Conservation (phyloP, 371 early-diverging fungal species). For the Batkoa obscura region DNA sequence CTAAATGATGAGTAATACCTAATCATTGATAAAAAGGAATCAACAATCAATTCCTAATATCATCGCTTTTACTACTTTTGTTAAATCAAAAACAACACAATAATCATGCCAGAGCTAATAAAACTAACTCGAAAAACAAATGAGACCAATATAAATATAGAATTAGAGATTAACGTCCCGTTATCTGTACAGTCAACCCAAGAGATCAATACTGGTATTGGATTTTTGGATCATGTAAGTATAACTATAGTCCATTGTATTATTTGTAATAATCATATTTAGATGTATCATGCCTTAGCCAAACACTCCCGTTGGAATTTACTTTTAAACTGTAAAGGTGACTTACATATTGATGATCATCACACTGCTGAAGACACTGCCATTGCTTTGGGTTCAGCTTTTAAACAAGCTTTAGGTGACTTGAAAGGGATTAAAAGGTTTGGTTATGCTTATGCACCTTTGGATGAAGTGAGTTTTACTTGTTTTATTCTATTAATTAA, state of each 20-base stretch:
- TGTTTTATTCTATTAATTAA: background rate
- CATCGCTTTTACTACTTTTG: too few species aligned
- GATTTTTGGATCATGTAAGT: conserved; percentile 87
- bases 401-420: conserved; percentile 76
- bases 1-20: too few species aligned
- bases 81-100: too few species aligned
- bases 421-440: conserved; percentile 83
- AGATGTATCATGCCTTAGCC: conserved; percentile 92
- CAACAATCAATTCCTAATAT: too few species aligned
- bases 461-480: conserved; percentile 55
- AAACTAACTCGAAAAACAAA: conserved; percentile 93
- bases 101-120: too few species aligned
- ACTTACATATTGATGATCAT: conserved; percentile 91
- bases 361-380: conserved; percentile 94
- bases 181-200: conserved; percentile 34
- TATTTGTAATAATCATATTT: conserved; percentile 3
- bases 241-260: background rate
- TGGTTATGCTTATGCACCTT: conserved; percentile 85
- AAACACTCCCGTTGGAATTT: conserved; percentile 86
- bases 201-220: conserved; percentile 76
- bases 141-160: conserved; percentile 73
- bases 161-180: conserved; percentile 34
- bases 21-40: too few species aligned
- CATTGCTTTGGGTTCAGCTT: conserved; percentile 80
- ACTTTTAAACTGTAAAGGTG: conserved; percentile 60